Conservation (phyloP, 78 protist species). For the Dictyostelium brefeldianum region DNA sequence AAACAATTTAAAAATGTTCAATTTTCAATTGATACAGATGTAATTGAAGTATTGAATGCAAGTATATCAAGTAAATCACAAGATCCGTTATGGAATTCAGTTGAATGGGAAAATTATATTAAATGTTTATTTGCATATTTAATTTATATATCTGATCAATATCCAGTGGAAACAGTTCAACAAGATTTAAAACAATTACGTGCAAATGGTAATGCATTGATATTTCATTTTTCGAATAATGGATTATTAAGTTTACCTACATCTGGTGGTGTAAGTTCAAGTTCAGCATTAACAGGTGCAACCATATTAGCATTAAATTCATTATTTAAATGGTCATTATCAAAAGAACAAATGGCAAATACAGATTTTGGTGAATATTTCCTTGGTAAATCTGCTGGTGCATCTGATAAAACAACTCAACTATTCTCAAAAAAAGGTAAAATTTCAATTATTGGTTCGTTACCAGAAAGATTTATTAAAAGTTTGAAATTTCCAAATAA, state of each 20-base stretch:
- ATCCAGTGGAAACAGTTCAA: background rate
- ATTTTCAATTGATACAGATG: background rate
- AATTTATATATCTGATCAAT: background rate
- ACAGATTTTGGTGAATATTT: constrained; percentile 76
- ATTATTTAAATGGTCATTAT: constrained; percentile 11
- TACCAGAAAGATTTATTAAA: constrained; percentile 48
- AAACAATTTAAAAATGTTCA: background rate
- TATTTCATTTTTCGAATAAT: constrained; percentile 12
- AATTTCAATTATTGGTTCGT: constrained; percentile 48
- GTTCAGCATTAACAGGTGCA: constrained; percentile 76
- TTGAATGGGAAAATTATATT: constrained; percentile 48
- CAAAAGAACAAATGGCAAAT: constrained; percentile 34
- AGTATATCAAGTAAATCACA: background rate
- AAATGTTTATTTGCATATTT: constrained; percentile 36
- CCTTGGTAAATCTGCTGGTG: constrained; percentile 76
- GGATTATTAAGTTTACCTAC: constrained; percentile 31
- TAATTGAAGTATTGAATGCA: background rate
- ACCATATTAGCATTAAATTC: constrained; percentile 3
- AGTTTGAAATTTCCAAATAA: constrained; percentile 15
- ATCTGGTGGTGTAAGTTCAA: constrained; percentile 74
- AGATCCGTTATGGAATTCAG: constrained; percentile 40
- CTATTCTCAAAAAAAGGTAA: constrained; percentile 31
- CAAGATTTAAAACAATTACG: background rate
- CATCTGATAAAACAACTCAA: constrained; percentile 68
- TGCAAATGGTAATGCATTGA: background rate